Conservation (phyloP, 306 rosid species). For the Corylus avellana region DNA sequence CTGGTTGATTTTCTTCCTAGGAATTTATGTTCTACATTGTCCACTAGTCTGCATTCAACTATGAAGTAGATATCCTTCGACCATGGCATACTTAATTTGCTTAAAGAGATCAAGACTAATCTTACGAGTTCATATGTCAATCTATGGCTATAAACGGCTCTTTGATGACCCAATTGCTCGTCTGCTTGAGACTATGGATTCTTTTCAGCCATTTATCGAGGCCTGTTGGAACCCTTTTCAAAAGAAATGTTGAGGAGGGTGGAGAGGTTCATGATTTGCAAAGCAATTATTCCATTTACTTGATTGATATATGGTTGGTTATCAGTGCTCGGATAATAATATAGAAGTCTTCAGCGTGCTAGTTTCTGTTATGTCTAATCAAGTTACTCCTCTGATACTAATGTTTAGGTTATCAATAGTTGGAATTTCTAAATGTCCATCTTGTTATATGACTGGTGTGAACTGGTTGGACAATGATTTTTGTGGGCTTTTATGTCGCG, state of each 20-base stretch:
- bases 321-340: background rate
- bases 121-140: background rate
- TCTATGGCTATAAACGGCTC: background rate
- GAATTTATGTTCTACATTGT: constrained; percentile 14
- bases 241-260: background rate
- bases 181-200: background rate
- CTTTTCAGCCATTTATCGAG: background rate
- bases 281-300: background rate
- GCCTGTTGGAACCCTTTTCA: background rate
- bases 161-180: background rate
- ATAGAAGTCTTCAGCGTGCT: background rate
- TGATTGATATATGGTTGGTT: background rate
- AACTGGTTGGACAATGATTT: background rate
- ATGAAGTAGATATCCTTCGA: constrained; percentile 11
- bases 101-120: background rate
- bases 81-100: constrained; percentile 14
- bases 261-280: background rate
- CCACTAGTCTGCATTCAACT: constrained; percentile 20
- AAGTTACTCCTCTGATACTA: background rate
- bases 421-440: background rate
- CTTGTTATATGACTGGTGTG: background rate
- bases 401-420: background rate
- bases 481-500: background rate
- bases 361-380: background rate
- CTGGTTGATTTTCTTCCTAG: background rate